These are phyloP conservation scores for Arxiozyma slooffiae DNA, from an alignment of 1,139 yeast genomes.

Conservation along the genomic window DNA sequence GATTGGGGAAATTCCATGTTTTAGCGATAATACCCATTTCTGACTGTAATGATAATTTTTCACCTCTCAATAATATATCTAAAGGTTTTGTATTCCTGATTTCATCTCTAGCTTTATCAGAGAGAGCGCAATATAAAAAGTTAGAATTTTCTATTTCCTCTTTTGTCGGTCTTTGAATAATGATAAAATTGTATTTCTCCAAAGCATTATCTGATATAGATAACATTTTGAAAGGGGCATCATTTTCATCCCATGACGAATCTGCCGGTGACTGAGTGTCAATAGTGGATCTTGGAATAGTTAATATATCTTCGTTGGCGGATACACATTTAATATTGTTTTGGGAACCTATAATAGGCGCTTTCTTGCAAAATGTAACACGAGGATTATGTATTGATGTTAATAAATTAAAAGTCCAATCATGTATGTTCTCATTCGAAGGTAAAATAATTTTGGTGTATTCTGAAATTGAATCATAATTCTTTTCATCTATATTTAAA, in stretches of 20 bases:
- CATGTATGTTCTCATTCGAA: neutral
- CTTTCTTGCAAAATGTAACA: conserved; percentile 13
- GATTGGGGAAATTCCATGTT: conserved; percentile 16
- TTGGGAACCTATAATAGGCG: conserved; percentile 1
- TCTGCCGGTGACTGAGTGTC: conserved; percentile 33
- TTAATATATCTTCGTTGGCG: conserved; percentile 30
- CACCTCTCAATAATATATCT: conserved; percentile 8
- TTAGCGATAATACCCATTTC: conserved; percentile 3
- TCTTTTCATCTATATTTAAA: neutral
- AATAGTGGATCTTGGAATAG: conserved; percentile 40
- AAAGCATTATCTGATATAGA: conserved; percentile 34
- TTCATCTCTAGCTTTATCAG: conserved; percentile 1
- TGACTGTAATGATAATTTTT: conserved; percentile 6
- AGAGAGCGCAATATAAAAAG: conserved; percentile 27
- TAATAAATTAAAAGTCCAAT: conserved; percentile 11
- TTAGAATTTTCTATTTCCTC: conserved; percentile 26
- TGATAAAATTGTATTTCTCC: conserved; percentile 39
- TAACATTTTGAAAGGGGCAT: conserved; percentile 40
- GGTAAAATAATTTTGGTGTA: conserved; percentile 4
- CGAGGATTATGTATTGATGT: conserved; percentile 10
- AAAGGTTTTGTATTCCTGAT: conserved; percentile 8
- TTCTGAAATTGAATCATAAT: neutral
- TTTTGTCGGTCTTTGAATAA: conserved; percentile 32
- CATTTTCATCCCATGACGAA: conserved; percentile 44
- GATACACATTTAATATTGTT: conserved; percentile 37